Conservation (phyloP, 192 early-diverging fungal species). For the Coemansia sp. region DNA sequence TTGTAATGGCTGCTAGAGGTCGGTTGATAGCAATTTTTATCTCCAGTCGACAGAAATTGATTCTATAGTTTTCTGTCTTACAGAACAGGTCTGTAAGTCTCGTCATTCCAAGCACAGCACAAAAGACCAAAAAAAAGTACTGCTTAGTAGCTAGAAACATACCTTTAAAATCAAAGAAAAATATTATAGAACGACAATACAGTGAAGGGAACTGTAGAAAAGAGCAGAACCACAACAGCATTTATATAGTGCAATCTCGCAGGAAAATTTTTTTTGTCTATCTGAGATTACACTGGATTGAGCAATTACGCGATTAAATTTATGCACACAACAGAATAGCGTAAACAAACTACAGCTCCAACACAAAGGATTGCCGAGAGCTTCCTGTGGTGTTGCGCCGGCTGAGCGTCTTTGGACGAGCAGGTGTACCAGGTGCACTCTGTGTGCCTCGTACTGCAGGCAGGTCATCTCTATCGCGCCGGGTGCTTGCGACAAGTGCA, state of each 20-base stretch:
- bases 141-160: background rate
- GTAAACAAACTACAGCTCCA: conserved; percentile 1
- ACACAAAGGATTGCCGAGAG: background rate
- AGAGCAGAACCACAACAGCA: background rate
- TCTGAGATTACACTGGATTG: too few relatives aligned
- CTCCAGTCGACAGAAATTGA: conserved; percentile 39
- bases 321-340: background rate
- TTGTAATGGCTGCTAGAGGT: conserved; percentile 11
- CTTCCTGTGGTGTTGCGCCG: conserved; percentile 1
- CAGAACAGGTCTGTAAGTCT: conserved; percentile 52
- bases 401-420: background rate
- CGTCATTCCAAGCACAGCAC: conserved; percentile 27
- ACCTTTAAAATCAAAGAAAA: conserved; percentile 10
- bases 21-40: conserved; percentile 30
- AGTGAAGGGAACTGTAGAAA: background rate
- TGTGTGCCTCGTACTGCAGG: background rate
- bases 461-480: background rate
- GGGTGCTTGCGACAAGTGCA: background rate
- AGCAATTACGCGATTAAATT: background rate
- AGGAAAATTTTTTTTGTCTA: too few relatives aligned
- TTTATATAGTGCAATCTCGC: background rate
- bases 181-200: conserved; percentile 4
- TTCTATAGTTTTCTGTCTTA: conserved; percentile 35
- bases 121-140: background rate
- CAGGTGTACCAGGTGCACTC: conserved; percentile 2